Base-by-base conservation (phyloP, 371 early-diverging fungal genomes). In the Apophysomyces ossiformis region DNA sequence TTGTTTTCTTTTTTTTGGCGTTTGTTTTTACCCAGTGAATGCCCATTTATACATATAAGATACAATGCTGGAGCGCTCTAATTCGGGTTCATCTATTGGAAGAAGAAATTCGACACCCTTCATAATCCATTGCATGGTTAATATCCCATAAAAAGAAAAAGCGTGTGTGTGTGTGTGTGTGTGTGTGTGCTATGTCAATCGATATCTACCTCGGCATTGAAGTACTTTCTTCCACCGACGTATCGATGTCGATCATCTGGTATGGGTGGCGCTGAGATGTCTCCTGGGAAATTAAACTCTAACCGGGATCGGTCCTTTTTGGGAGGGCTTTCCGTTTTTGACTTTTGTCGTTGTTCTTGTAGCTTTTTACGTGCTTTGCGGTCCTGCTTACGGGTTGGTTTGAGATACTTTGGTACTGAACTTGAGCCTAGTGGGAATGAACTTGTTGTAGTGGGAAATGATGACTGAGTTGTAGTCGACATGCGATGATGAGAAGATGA, bases 401-500 rank as follows among this genome's bases (percentile, higher is more conserved):
- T 50, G 5, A 50, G 21, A 50, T 50, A 50, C 21, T 50, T 50
- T 50, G 54, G 54, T 9, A 50, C 54, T 7, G 18, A 18, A 21
- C 18, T 21, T 9, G 54, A 50, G 54, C 54, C 54, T 16, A 21
- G 2, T 1, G n/a, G 3, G 9, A 21, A 7, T 21, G 54, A 50
- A 21, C 21, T 26, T 26, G 32, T 26, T 26, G 32, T 50, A 7
- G 54, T 21, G 21, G 54, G 54, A 13, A 41, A 41, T 5, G 41
- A 41, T 8, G 41, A 41, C 16, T 50, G 47, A 47, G 7, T 50
- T 18, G 54, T 11, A 11, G 4, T 50, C 21, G 54, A 16, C 21
- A 50, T 50, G 16, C 54, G 54, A 50, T 50, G 54, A 50, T 16
- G 54, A 50, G 54, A 21, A 7, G 54, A 50, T 50, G 54, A 50